Evolutionary conservation across 2,329 filamentous ascomycete genomes (phyloP).

Genomic region (Venturia pyrina): DNA sequence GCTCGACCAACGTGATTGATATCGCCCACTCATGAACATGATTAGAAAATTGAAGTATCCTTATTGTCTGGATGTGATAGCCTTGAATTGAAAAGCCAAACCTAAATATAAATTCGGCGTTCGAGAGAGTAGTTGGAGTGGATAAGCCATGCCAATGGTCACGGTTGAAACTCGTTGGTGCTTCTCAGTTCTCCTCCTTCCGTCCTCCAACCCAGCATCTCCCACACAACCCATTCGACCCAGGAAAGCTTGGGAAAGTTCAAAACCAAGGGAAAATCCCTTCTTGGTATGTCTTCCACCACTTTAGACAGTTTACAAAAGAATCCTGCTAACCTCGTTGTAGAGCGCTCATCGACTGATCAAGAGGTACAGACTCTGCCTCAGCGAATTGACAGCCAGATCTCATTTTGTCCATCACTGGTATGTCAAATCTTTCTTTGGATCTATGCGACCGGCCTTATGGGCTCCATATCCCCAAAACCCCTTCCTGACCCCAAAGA

Average conservation of each 20-base stretch:
- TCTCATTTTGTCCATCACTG: background rate
- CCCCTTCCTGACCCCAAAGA: background rate
- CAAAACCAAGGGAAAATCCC: background rate
- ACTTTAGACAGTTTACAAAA: background rate
- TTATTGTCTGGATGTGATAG: background rate
- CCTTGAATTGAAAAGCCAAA: background rate
- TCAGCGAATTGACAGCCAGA: background rate
- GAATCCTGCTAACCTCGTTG: background rate
- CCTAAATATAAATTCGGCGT: background rate
- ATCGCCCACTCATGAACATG: background rate
- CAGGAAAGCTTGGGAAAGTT: background rate
- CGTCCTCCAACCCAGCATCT: background rate
- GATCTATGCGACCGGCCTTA: background rate
- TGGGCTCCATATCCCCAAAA: background rate
- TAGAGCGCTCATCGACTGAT: background rate
- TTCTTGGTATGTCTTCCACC: background rate
- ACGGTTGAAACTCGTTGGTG: constrained; percentile 3
- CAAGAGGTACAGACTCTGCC: background rate
- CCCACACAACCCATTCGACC: background rate
- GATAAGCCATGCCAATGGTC: background rate
- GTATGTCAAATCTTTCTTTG: background rate
- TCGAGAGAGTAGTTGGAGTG: background rate
- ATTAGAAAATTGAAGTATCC: background rate
- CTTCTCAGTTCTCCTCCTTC: background rate
- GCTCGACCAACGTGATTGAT: background rate